Evolutionary conservation across 2,329 filamentous ascomycete species (phyloP).

Genomic region (Lasiodiplodia gonubiensis): DNA sequence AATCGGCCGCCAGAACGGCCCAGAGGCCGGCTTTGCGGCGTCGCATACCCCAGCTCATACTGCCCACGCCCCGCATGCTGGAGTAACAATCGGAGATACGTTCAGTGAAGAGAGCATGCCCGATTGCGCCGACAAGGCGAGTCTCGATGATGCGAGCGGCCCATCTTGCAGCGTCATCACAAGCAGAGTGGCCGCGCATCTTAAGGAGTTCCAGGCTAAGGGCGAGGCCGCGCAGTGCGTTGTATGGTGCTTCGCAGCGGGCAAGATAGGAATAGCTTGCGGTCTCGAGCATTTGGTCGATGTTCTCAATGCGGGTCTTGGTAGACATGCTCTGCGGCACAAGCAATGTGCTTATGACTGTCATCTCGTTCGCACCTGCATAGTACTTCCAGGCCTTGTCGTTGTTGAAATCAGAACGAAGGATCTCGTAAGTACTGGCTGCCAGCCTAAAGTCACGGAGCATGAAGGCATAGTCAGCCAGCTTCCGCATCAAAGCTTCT

Average conservation of each 20-base stretch:
- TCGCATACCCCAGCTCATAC: conserved; percentile 71
- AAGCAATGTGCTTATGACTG: conserved; percentile 80
- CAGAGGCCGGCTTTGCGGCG: conserved; percentile 87
- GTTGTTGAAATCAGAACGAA: conserved; percentile 86
- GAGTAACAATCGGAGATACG: conserved; percentile 84
- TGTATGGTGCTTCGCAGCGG: conserved; percentile 78
- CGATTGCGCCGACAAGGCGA: conserved; percentile 73
- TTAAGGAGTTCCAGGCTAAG: conserved; percentile 83
- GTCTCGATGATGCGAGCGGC: conserved; percentile 76
- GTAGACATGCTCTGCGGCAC: conserved; percentile 71
- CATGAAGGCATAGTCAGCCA: conserved; percentile 97
- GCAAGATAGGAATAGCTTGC: conserved; percentile 92
- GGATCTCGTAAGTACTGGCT: conserved; percentile 86
- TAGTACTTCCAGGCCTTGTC: conserved; percentile 98
- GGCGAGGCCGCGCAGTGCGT: conserved; percentile 77
- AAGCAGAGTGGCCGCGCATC: conserved; percentile 75
- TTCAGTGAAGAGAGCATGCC: conserved; percentile 84
- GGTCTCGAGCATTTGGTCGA: conserved; percentile 87
- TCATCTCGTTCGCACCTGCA: conserved; percentile 94
- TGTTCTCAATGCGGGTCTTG: conserved; percentile 78
- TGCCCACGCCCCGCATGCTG: conserved; percentile 71
- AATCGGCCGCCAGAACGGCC: conserved; percentile 81
- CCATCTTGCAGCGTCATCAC: conserved; percentile 89
- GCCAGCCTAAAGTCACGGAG: conserved; percentile 94
- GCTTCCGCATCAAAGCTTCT: conserved; percentile 89